A percentile compares a stretch with the other conserved stretches of the same genome.
Conservation (phyloP, 2,329 filamentous ascomycete species). For the Paecilomyces dactylethromorphus region DNA sequence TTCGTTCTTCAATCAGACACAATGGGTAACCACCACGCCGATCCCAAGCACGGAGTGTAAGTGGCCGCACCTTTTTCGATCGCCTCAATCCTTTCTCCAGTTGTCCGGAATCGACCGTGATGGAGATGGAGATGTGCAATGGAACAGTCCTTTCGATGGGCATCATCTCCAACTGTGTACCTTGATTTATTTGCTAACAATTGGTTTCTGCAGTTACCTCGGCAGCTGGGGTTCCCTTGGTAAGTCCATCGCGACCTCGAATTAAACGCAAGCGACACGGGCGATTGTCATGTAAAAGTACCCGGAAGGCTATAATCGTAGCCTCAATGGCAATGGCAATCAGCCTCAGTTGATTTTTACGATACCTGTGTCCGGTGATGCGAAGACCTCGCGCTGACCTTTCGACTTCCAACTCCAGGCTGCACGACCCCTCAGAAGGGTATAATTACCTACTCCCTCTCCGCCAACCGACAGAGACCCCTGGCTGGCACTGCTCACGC, state of each 20-base stretch:
- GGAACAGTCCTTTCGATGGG: background rate
- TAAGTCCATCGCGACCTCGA: conserved; percentile 43
- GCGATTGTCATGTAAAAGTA: background rate
- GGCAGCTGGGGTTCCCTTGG: conserved; percentile 70
- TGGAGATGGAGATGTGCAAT: background rate
- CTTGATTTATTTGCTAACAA: conserved; percentile 16
- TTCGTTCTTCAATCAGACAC: conserved; percentile 16
- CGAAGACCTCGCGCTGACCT: background rate
- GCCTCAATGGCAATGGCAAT: background rate
- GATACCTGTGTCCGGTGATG: background rate
- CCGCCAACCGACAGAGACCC: conserved; percentile 82
- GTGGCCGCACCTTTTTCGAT: conserved; percentile 13
- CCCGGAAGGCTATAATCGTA: background rate
- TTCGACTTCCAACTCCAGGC: conserved; percentile 12
- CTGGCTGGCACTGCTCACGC: conserved; percentile 70
- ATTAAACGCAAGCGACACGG: background rate
- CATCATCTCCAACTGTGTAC: background rate
- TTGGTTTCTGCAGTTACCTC: conserved; percentile 52
- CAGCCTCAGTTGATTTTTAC: background rate
- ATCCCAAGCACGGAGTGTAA: conserved; percentile 41
- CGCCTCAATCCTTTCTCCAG: background rate
- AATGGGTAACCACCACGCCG: conserved; percentile 30
- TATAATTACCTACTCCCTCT: conserved; percentile 65
- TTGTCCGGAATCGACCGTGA: background rate
- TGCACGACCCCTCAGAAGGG: conserved; percentile 49